These are phyloP conservation scores for Fusarium nodosum DNA, from an alignment of 2,329 filamentous ascomycete species.

Conservation along the genomic window DNA sequence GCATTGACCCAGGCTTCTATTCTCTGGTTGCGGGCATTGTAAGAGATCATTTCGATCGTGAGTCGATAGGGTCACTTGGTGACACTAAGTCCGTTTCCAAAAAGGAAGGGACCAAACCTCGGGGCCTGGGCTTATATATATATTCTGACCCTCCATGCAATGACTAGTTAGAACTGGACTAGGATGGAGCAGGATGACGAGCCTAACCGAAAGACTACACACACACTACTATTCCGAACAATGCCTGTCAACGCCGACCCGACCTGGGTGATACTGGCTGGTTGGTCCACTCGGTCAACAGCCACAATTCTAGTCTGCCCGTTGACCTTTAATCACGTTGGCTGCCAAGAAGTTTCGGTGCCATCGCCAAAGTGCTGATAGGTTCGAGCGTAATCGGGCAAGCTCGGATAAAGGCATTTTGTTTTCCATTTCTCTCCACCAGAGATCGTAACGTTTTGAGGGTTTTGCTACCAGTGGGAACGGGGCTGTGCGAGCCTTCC, in stretches of 20 bases:
- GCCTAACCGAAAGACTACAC: slow-evolving; percentile 36
- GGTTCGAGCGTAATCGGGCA: slow-evolving; percentile 32
- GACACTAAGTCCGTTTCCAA: slow-evolving; percentile 40
- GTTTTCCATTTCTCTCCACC: slow-evolving; percentile 37
- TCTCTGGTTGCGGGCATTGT: slow-evolving; percentile 45
- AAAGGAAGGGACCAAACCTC: slow-evolving; percentile 25
- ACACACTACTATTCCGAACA: slow-evolving; percentile 26
- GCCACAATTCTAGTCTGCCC: slow-evolving; percentile 45
- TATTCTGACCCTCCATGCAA: slow-evolving; percentile 37
- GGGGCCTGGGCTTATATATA: slow-evolving; percentile 48
- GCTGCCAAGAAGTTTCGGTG: slow-evolving; percentile 39
- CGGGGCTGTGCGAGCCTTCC: slow-evolving; percentile 46
- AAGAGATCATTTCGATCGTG: slow-evolving; percentile 46
- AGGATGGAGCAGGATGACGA: slow-evolving; percentile 44
- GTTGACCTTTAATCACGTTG: slow-evolving; percentile 40
- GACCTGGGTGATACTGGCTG: slow-evolving; percentile 36
- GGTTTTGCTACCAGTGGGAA: slow-evolving; percentile 23
- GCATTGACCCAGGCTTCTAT: slow-evolving; percentile 47
- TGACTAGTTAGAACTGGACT: slow-evolving; percentile 18
- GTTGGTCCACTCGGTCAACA: slow-evolving; percentile 43
- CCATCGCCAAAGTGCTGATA: slow-evolving; percentile 38
- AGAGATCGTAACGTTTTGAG: slow-evolving; percentile 3
- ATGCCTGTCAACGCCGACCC: slow-evolving; percentile 24
- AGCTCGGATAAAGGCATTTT: slow-evolving; percentile 25
- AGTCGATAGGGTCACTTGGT: slow-evolving; percentile 40